Conservation (phyloP, 352 stramenopile species). For the Phytophthora tubulina region DNA sequence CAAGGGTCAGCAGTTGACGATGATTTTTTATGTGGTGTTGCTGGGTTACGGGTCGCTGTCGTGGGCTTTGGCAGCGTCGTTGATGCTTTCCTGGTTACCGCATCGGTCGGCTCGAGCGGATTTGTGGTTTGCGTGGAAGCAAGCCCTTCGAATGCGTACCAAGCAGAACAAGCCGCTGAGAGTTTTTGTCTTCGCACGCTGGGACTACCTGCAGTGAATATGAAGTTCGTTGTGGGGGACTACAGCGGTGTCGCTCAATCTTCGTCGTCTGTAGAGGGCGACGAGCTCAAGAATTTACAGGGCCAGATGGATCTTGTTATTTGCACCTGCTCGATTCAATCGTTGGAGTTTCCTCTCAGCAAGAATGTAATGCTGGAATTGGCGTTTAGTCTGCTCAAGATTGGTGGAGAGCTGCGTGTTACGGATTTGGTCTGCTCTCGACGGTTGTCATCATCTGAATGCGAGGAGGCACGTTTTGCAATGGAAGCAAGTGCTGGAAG, state of each 20-base stretch:
- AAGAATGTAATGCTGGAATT: conserved; percentile 46
- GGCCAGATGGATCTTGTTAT: conserved; percentile 45
- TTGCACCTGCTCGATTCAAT: conserved; percentile 64
- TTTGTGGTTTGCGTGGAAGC: conserved; percentile 58
- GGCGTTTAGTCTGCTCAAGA: conserved; percentile 47
- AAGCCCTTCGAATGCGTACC: conserved; percentile 24
- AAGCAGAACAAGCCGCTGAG: conserved; percentile 29
- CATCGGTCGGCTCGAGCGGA: conserved; percentile 50
- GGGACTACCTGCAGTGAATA: conserved; percentile 41
- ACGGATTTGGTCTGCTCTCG: conserved; percentile 43
- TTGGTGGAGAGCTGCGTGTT: conserved; percentile 60
- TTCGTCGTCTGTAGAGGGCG: conserved; percentile 5
- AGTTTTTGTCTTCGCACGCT: conserved; percentile 37
- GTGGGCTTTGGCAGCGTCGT: conserved; percentile 55
- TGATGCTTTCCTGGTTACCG: conserved; percentile 53
- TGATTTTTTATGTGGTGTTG: conserved; percentile 33
- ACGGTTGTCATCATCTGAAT: conserved; percentile 35
- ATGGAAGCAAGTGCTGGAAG: conserved; percentile 19
- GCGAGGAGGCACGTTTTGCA: conserved; percentile 26
- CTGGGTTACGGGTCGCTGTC: conserved; percentile 53
- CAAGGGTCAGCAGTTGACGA: conserved; percentile 29
- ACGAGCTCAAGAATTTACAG: conserved; percentile 22
- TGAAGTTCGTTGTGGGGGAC: conserved; percentile 44
- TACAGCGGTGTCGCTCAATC: conserved; percentile 14
- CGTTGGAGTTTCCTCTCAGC: conserved; percentile 29